phyloP scores from a whole-genome alignment of 2,329 filamentous ascomycete genomes.

The Metarhizium rileyi region DNA sequence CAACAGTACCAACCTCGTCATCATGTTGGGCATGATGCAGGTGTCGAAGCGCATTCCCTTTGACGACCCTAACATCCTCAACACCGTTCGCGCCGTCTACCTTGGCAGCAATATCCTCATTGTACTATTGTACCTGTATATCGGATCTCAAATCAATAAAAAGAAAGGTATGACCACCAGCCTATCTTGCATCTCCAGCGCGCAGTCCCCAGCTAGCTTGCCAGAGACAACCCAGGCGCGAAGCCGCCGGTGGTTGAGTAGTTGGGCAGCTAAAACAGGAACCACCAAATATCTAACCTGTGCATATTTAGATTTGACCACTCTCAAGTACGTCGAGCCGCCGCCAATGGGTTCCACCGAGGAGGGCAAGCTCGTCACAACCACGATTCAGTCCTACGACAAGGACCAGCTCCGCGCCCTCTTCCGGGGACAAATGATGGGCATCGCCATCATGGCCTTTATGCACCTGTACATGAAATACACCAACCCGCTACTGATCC shows the following conservation, averaged over 20 bases:
- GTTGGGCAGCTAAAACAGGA: background rate
- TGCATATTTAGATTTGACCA: constrained; percentile 69
- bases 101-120: constrained; percentile 69
- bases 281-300: constrained; percentile 7
- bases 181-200: background rate
- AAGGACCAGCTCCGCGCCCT: constrained; percentile 70
- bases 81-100: constrained; percentile 45
- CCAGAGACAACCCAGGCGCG: no score
- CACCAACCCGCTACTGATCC: constrained; percentile 97
- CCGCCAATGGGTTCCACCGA: constrained; percentile 86
- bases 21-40: constrained; percentile 98
- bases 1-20: constrained; percentile 75
- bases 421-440: constrained; percentile 90
- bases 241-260: no score
- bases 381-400: constrained; percentile 94
- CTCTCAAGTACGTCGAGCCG: constrained; percentile 97
- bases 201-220: no score
- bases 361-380: constrained; percentile 92
- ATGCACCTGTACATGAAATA: constrained; percentile 99
- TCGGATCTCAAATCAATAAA: constrained; percentile 77
- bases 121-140: constrained; percentile 72
- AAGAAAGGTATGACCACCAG: constrained; percentile 73
- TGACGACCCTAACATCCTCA: constrained; percentile 62
- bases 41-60: constrained; percentile 93
- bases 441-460: constrained; percentile 92